Evolutionary conservation across 495 filamentous ascomycete genomes (phyloP).

Genomic region (Parachaetomium inaequale): DNA sequence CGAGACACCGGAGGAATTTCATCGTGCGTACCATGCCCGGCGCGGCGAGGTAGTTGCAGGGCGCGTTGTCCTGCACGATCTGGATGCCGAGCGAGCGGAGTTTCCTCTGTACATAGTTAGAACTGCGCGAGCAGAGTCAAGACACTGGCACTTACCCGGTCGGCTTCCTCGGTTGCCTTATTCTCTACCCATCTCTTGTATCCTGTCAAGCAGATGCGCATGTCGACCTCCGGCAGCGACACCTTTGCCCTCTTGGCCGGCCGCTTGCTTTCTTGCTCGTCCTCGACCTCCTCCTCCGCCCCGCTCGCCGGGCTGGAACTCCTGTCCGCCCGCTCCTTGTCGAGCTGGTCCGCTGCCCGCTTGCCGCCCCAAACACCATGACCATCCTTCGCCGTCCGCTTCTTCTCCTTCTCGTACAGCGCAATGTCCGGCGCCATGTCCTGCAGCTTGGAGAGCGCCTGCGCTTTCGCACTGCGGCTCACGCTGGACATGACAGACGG

Average conservation of each 20-base stretch:
- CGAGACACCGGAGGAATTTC: constrained; percentile 87
- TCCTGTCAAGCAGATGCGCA: constrained; percentile 73
- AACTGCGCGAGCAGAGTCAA: background rate
- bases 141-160: constrained; percentile 63
- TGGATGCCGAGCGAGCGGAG: constrained; percentile 80
- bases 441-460: constrained; percentile 71
- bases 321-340: constrained; percentile 42
- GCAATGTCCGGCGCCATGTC: constrained; percentile 76
- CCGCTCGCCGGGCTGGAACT: constrained; percentile 32
- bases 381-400: constrained; percentile 67
- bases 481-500: constrained; percentile 62
- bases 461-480: constrained; percentile 82
- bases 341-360: constrained; percentile 54
- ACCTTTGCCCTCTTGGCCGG: constrained; percentile 62
- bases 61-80: constrained; percentile 67
- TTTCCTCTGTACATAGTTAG: constrained; percentile 58
- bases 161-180: constrained; percentile 65
- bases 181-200: constrained; percentile 71
- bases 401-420: constrained; percentile 90
- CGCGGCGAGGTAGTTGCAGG: constrained; percentile 82
- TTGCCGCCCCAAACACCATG: constrained; percentile 71
- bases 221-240: constrained; percentile 53
- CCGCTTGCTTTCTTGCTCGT: constrained; percentile 42
- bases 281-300: constrained; percentile 50
- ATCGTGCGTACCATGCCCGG: constrained; percentile 80